Evolutionary conservation across 2,329 filamentous ascomycete genomes (phyloP), one percentile per base, ranked within the genome.

Genomic region (Truncatella angustata): DNA sequence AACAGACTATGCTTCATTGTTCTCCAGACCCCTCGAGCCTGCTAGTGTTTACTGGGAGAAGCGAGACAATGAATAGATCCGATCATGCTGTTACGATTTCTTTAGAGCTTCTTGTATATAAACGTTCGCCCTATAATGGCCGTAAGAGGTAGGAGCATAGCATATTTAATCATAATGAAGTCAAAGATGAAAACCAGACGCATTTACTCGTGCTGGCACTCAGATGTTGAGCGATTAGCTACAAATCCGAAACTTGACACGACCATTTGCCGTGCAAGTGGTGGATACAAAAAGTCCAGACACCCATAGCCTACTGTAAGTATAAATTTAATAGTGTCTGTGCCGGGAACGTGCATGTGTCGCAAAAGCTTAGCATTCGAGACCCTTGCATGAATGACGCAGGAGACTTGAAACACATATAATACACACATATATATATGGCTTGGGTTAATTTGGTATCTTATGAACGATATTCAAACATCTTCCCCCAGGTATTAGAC

Each of bases 21-120:
- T 91, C 72, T 89, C 87, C 46, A 81, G 87, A 60, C 88, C 88
- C 10, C 69, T 88, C 48, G 82, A 86, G 68, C 86, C 87, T 37
- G 87, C 86, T 42, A 77, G 84, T 47, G 82, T 96, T 45, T 76
- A 81, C 68, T 96, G 88, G 84, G 88, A 95, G 77, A 80, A 78
- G 68, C 79, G 88, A 63, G 74, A 82, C 50, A 12, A 14, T 14
- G 36, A 49, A 34, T 18, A 6, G 30, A 18, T 23, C 5, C 32
- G 52, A 50, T 60, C 52, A 52, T 51, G n/a, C 5, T 10, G 12
- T 42, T 10, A 30, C 28, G 47, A 21, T 9, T 24, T 21, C 11
- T 16, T 14, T 14, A 18, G 28, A 20, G 34, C 20, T 43, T 50
- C 47, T 14, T 50, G 47, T 57, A 59, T 20, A 55, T 54, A n/a